phyloP scores from a whole-genome alignment of 177 flowering plant genomes.

The Vitis hybrid region DNA sequence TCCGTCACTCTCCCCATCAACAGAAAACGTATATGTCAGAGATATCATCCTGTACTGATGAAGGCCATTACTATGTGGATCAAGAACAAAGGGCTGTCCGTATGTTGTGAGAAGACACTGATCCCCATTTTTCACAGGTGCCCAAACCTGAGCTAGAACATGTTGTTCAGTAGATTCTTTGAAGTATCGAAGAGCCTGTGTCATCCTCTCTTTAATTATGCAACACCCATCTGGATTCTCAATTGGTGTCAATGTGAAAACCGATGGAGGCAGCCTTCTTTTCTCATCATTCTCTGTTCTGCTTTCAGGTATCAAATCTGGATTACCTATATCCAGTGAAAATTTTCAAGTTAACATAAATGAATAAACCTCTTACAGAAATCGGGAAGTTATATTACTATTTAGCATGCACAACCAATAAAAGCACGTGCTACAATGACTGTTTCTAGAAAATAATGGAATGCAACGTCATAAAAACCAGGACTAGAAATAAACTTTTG shows the following conservation, averaged over 20 bases:
- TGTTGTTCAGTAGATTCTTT: constrained; percentile 78
- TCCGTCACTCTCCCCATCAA: constrained; percentile 69
- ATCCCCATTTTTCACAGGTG: constrained; percentile 72
- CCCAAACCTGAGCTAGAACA: constrained; percentile 95
- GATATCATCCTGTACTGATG: constrained; percentile 84
- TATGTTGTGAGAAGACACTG: constrained; percentile 82
- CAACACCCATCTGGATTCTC: constrained; percentile 61
- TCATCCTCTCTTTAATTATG: constrained; percentile 84
- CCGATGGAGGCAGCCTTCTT: constrained; percentile 29
- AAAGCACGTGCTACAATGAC: neutral
- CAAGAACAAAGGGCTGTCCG: constrained; percentile 94
- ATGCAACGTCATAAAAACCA: neutral
- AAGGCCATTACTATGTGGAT: constrained; percentile 70
- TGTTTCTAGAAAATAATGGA: neutral
- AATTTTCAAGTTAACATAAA: neutral
- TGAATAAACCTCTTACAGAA: neutral
- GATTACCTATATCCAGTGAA: constrained; percentile 36
- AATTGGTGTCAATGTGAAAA: constrained; percentile 27
- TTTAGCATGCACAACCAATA: neutral
- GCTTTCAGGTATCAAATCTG: constrained; percentile 31
- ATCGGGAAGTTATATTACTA: neutral
- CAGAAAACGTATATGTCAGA: constrained; percentile 66
- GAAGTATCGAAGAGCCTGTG: constrained; percentile 78
- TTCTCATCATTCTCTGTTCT: constrained; percentile 33
- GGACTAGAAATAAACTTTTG: too few relatives aligned